Base-by-base conservation (phyloP, 164 flowering plant genomes). In the Stephania japonica region DNA sequence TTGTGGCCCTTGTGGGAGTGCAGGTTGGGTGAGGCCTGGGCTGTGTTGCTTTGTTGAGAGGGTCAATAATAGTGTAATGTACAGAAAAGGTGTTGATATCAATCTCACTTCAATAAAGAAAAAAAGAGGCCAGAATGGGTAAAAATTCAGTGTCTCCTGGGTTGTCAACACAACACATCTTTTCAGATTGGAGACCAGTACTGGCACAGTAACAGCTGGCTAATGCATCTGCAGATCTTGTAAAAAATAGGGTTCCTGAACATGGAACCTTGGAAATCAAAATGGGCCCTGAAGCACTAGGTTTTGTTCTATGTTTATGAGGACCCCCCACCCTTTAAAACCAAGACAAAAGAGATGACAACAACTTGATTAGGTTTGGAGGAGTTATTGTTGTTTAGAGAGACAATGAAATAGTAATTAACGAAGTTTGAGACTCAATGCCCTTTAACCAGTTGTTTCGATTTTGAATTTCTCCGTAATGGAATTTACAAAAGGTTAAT, bases 211-310 rank as follows among this genome's bases (percentile, higher is more conserved):
- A 56, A 18, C 5, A 18, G 63, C 63, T 21, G 23, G 63, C 23
- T 18, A 56, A 56, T 56, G 23, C 23, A 23, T 16, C 63, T 14
- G 16, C 63, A 56, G 63, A 56, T 56, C 63, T 56, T 47, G 63
- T 18, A 56, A 56, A 56, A 56, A 56, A 56, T 18, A 56, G 63
- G 18, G 63, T 56, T 56, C n/a, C 63, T 56, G 23, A 5, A 56
- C n/a, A 56, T 56, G 63, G n/a, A 56, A 56, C 63, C 18, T 56
- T 56, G 63, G 63, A 56, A 56, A 56, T 56, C 63, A 56, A 56
- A 56, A 56, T 19, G 63, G 63, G 63, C 23, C 63, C 63, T 56
- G n/a, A 7, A 56, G 23, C n/a, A 56, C 63, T 18, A 56, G n/a
- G 12, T 47, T 44, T 44, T 13, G 14, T 44, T 8, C 50, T 44